These are phyloP conservation scores for Amanita brunnescens DNA, from an alignment of 768 basidiomycete genomes.

Conservation along the genomic window DNA sequence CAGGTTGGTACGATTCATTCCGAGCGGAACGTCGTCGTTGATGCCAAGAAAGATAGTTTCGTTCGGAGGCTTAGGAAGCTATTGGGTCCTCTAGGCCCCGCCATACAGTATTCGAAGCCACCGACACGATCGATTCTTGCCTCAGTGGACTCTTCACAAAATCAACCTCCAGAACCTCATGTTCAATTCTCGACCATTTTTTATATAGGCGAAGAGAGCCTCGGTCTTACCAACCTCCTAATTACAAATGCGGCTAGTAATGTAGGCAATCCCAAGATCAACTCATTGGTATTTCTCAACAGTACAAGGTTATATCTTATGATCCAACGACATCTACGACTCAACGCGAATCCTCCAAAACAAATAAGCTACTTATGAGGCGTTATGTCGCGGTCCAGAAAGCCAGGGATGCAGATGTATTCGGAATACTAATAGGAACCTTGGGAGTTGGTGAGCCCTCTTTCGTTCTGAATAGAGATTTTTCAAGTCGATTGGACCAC, in stretches of 20 bases:
- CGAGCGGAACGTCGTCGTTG: neutral
- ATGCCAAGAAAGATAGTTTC: conserved; percentile 12
- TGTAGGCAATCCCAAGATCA: conserved; percentile 30
- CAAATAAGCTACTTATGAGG: conserved; percentile 82
- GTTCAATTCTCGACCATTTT: conserved; percentile 24
- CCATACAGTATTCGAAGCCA: conserved; percentile 29
- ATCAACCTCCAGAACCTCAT: conserved; percentile 7
- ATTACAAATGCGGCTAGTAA: conserved; percentile 66
- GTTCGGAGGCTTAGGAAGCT: conserved; percentile 18
- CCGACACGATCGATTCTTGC: conserved; percentile 14
- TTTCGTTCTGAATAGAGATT: neutral
- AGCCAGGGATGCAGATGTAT: conserved; percentile 87
- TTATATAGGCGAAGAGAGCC: conserved; percentile 71
- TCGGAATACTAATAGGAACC: conserved; percentile 92
- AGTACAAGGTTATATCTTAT: conserved; percentile 63
- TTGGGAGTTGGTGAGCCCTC: conserved; percentile 67
- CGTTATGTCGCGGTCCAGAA: conserved; percentile 82
- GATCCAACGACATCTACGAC: conserved; percentile 44
- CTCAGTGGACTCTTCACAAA: neutral
- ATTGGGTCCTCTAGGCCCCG: conserved; percentile 16
- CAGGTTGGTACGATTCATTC: conserved; percentile 32
- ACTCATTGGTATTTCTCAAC: neutral
- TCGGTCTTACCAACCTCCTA: conserved; percentile 75
- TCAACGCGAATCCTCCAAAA: conserved; percentile 52
- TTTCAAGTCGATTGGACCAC: neutral